Base-by-base conservation (phyloP, 2,329 filamentous ascomycete genomes). In the Alternaria ethzedia region DNA sequence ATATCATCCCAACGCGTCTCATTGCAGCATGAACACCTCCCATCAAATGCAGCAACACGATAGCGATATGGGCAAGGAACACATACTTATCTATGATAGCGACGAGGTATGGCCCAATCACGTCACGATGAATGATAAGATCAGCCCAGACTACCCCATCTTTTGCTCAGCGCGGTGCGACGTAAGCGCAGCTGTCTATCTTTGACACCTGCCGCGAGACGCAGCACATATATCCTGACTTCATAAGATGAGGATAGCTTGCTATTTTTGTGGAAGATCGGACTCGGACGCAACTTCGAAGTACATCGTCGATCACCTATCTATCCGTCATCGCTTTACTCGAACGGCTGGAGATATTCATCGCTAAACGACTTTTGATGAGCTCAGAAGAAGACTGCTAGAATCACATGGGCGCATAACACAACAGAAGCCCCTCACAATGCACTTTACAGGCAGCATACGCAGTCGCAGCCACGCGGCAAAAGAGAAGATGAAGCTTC, bases 391-490 rank as follows among this genome's bases (percentile, higher is more conserved):
- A 15, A 36, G 30, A 36, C 1, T 15, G 13, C 13, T 30, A 6
- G 28, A 30, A n/a, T 9, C 32, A 41, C 36, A 41, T 41, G 36
- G 36, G n/a, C 15, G 36, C 4, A 17, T 17, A 17, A 3, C 15
- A 41, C 15, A 21, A 28, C 32, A 23, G 30, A 17, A 5, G 13
- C 9, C 17, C 10, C 21, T 32, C 30, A 36, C 3, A 10, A 54
- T 54, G 51, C 32, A 17, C 20, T 3, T n/a, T 41, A 8, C 43
- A 1, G 25, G 17, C 21, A 9, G 9, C 4, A 7, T 57, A 6
- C 43, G 54, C 49, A 41, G 56, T 26, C 59, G 59, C 26, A 55
- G 56, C 32, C n/a, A 54, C 23, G 56, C 46, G 6, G 54, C 56
- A 28, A 47, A 32, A 17, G 50, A 61, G 43, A 63, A 65, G 30